Conservation (phyloP, 768 basidiomycete genomes). For the Russula dissimulans region DNA sequence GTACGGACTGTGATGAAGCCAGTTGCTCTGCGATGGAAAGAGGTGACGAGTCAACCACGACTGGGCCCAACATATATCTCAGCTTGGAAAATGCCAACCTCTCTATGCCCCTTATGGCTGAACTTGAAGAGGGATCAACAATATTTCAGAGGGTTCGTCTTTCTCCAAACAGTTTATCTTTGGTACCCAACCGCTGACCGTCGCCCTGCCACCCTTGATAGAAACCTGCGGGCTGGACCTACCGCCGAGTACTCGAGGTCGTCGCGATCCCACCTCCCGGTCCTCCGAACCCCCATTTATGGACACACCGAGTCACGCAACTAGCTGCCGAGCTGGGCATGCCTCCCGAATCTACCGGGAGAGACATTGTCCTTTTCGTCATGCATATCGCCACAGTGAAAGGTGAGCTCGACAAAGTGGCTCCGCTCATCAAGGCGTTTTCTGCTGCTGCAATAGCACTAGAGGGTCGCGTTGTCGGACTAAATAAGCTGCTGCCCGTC, state of each 20-base stretch:
- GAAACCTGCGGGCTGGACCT: slow-evolving; percentile 4
- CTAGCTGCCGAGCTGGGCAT: not conserved
- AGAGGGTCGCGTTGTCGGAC: not conserved
- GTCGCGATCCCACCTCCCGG: not conserved
- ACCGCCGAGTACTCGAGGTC: not conserved
- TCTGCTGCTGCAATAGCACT: not conserved
- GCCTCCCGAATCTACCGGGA: not conserved
- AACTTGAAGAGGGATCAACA: not conserved
- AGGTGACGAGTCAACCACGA: not conserved
- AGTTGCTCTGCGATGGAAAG: not conserved
- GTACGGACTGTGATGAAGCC: not conserved
- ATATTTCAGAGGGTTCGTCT: not conserved
- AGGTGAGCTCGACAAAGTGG: not conserved
- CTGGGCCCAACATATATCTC: not conserved
- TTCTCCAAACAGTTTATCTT: not conserved
- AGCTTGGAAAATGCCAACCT: not conserved
- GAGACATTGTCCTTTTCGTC: not conserved
- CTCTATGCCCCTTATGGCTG: not conserved
- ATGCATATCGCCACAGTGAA: not conserved
- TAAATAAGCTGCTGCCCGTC: not conserved
- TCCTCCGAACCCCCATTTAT: not conserved
- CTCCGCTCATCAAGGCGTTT: not conserved
- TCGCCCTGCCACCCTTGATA: not conserved
- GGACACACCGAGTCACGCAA: not conserved
- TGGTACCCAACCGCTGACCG: not conserved